Evolutionary conservation across 2,329 filamentous ascomycete species (phyloP).

Genomic region (Talaromyces sp.): DNA sequence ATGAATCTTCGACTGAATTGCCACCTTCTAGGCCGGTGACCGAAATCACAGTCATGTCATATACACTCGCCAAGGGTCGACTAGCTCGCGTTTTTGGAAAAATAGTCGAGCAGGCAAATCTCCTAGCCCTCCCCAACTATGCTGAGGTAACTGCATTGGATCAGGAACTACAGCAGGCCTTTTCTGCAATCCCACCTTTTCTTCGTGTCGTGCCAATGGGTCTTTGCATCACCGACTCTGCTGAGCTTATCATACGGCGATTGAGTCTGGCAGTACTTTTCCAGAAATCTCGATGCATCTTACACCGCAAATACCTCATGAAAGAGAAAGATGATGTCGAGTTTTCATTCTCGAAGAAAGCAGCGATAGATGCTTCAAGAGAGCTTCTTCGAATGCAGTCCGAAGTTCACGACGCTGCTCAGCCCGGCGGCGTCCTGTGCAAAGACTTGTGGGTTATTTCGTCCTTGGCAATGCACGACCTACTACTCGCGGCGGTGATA

Average conservation of each 20-base stretch:
- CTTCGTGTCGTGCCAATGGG: constrained; percentile 1
- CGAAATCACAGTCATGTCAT: constrained; percentile 5
- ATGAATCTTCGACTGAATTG: neutral
- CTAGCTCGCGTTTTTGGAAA: constrained; percentile 2
- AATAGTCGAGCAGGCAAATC: constrained; percentile 5
- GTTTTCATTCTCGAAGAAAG: constrained; percentile 1
- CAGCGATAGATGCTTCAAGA: constrained; percentile 2
- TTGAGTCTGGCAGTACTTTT: constrained; percentile 3
- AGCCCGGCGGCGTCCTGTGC: constrained; percentile 1
- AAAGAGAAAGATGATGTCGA: neutral
- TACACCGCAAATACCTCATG: constrained; percentile 4
- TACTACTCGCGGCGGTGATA: constrained; percentile 3
- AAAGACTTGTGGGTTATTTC: constrained; percentile 5
- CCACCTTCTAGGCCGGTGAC: neutral
- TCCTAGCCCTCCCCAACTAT: neutral
- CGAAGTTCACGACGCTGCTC: constrained; percentile 2
- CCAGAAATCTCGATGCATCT: constrained; percentile 7
- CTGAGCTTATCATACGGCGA: constrained; percentile 1
- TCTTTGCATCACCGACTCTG: constrained; percentile 1
- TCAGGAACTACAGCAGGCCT: constrained; percentile 1
- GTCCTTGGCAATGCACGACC: constrained; percentile 3
- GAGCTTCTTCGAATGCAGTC: constrained; percentile 4
- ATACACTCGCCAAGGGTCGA: constrained; percentile 1
- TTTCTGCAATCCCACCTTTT: neutral
- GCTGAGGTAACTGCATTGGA: constrained; percentile 4